These are phyloP conservation scores for Yamadazyma sp. DNA, from an alignment of 805 yeast species.

Conservation along the genomic window DNA sequence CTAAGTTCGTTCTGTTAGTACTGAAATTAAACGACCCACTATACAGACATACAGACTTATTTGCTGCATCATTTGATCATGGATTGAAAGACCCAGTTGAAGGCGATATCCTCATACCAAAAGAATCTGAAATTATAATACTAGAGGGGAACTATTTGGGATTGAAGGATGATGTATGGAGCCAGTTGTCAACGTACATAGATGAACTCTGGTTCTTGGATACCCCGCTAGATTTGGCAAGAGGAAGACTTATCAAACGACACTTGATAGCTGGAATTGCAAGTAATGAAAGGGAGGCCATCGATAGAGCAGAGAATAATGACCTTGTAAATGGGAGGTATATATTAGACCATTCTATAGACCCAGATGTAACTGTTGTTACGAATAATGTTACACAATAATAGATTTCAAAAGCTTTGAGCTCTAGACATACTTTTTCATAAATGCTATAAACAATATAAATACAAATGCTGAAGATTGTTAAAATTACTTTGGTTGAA, in stretches of 20 bases:
- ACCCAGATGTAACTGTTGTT: constrained; percentile 17
- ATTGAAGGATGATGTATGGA: constrained; percentile 61
- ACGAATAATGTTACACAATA: no score
- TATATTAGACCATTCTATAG: constrained; percentile 23
- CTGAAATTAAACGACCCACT: constrained; percentile 16
- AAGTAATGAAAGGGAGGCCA: constrained; percentile 48
- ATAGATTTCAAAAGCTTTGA: no score
- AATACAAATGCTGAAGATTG: constrained; percentile 9
- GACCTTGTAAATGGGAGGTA: constrained; percentile 66
- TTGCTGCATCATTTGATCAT: constrained; percentile 76
- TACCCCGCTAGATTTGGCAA: constrained; percentile 45
- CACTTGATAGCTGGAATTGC: constrained; percentile 64
- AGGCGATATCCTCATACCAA: constrained; percentile 46
- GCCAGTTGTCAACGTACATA: constrained; percentile 37
- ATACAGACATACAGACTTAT: constrained; percentile 33
- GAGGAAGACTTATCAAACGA: constrained; percentile 61
- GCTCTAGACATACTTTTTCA: constrained; percentile 7
- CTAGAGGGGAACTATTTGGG: constrained; percentile 78
- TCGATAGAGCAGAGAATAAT: constrained; percentile 48
- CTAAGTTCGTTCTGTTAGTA: constrained; percentile 26
- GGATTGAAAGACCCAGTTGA: constrained; percentile 68
- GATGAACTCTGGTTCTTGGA: constrained; percentile 53
- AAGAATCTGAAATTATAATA: constrained; percentile 54
- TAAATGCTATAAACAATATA: constrained; percentile 12
- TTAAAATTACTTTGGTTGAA: constrained; percentile 48